Base-by-base conservation (phyloP, 768 basidiomycete genomes). In the Filobasidium floriforme region DNA sequence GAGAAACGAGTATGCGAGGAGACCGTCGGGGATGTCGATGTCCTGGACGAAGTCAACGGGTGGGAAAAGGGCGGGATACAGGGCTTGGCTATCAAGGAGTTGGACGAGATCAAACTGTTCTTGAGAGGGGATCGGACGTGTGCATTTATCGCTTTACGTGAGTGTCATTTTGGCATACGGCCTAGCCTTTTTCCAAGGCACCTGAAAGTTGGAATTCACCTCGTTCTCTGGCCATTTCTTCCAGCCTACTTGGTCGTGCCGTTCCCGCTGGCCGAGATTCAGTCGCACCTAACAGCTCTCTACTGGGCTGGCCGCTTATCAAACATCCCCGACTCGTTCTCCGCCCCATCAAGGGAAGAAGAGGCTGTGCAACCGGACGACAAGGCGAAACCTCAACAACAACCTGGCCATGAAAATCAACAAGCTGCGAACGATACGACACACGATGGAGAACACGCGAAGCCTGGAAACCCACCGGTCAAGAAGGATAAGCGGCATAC, bases 201-300 rank as follows among this genome's bases (percentile, higher is more conserved):
- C n/a, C n/a, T n/a, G n/a, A n/a, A n/a, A n/a, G 46, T 12, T 14
- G 3, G 15, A 22, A 5, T 40, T 26, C 22, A 19, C 26, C 26
- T 15, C n/a, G n/a, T n/a, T n/a, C n/a, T n/a, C n/a, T n/a, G n/a
- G n/a, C n/a, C n/a, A n/a, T n/a, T n/a, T n/a, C n/a, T n/a, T n/a
- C n/a, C 65, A 78, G 77, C 71, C 59, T 78, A 76, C 60, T 72
- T 72, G 65, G 85, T 89, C 26, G 82, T 82, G 0, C 92, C 91
- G 1, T 83, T 93, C 66, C 90, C 89, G 0, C 73, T 91, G 0
- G 81, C 87, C 59, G 90, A 96, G 76, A 85, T 84, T 0, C 92
- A 94, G 77, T 87, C 87, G 0, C 84, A 83, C 24, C 67, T 78
- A 15, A 69, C 68, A 19, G 66, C 75, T n/a, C 63, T 75, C 18